Evolutionary conservation across 2,329 filamentous ascomycete genomes (phyloP), one percentile per base, ranked within the genome.

Genomic region (Nakataea oryzae): DNA sequence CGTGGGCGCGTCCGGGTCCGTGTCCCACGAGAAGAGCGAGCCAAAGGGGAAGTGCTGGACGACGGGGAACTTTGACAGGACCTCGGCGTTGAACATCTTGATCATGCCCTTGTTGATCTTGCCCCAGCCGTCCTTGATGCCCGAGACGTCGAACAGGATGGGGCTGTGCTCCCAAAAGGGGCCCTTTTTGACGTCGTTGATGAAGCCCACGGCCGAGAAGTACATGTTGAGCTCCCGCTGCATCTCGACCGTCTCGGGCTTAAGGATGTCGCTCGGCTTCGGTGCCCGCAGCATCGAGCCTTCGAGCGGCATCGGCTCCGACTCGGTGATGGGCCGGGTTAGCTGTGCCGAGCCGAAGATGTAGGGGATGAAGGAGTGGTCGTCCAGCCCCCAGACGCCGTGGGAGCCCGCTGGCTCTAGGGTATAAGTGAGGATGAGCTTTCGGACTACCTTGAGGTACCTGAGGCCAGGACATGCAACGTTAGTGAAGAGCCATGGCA

Each of bases 31-130:
- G 71, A 93, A 91, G n/a, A 95, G 76, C 7, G 86, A 88, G 29
- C 90, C 90, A 67, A 95, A 93, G 3, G 82, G 84, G 67, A 95
- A 97, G 74, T 99, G 95, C 75, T 99, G 95, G n/a, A 99, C 91
- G 3, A 99, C 95, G 3, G 95, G 95, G 71, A 97, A 97, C 74
- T 99, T 99, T 54, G 90, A 91, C 17, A 99, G 80, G 3, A 99
- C 95, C 77, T 99, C 95, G 24, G 91, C 95, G 67, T 96, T 92
- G 77, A 93, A 99, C 95, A 99, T 99, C 76, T 97, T 99, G 70
- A 99, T 86, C 95, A 99, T 97, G 60, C 95, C 95, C 79, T 93
- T 93, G 75, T 99, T 97, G 70, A 99, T 96, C 79, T 99, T 99
- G 47, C 90, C 95, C 95, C 95, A 99, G n/a, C 95, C 90, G 62